These are phyloP conservation scores for Lactifluus pinguis DNA, from an alignment of 768 basidiomycete species.

Conservation along the genomic window DNA sequence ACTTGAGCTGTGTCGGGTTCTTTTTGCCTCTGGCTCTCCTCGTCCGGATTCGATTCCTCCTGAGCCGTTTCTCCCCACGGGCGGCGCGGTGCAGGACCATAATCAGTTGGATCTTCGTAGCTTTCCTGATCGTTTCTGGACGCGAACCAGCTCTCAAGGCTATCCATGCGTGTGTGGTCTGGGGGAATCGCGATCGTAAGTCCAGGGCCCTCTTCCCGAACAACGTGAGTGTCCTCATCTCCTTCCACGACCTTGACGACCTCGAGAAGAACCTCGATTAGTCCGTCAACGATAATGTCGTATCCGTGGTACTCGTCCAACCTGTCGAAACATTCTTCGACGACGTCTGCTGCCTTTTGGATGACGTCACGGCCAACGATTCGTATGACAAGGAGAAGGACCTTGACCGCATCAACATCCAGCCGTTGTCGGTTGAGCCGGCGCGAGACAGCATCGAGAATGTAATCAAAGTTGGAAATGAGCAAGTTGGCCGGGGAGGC, in stretches of 20 bases:
- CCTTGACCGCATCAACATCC: slow-evolving; percentile 82
- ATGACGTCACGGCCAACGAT: slow-evolving; percentile 84
- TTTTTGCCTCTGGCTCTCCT: slow-evolving; percentile 20
- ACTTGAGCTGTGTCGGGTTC: slow-evolving; percentile 41
- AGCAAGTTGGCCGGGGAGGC: slow-evolving; percentile 85
- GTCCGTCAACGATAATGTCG: slow-evolving; percentile 71
- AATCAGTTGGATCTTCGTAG: slow-evolving; percentile 37
- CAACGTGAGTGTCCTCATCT: slow-evolving; percentile 33
- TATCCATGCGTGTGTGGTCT: slow-evolving; percentile 34
- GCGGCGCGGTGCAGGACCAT: slow-evolving; percentile 50
- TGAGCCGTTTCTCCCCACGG: slow-evolving; percentile 42
- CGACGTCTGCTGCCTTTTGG: slow-evolving; percentile 83
- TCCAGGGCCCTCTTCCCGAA: slow-evolving; percentile 12
- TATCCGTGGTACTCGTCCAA: slow-evolving; percentile 96
- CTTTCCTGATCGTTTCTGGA: slow-evolving; percentile 32
- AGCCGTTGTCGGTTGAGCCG: slow-evolving; percentile 73
- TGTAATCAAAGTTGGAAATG: slow-evolving; percentile 93
- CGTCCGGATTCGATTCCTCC: slow-evolving; percentile 21
- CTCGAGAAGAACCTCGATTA: slow-evolving; percentile 80
- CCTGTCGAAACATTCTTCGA: slow-evolving; percentile 95
- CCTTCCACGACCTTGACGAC: slow-evolving; percentile 70
- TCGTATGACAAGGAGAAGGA: slow-evolving; percentile 75
- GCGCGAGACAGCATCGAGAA: slow-evolving; percentile 82
- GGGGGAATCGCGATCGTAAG: neutral
- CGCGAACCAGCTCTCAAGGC: slow-evolving; percentile 59